A percentile compares a stretch with the other conserved stretches of the same genome.
phyloP scores from a whole-genome alignment of 768 basidiomycete species.

The Trametes villosa region DNA sequence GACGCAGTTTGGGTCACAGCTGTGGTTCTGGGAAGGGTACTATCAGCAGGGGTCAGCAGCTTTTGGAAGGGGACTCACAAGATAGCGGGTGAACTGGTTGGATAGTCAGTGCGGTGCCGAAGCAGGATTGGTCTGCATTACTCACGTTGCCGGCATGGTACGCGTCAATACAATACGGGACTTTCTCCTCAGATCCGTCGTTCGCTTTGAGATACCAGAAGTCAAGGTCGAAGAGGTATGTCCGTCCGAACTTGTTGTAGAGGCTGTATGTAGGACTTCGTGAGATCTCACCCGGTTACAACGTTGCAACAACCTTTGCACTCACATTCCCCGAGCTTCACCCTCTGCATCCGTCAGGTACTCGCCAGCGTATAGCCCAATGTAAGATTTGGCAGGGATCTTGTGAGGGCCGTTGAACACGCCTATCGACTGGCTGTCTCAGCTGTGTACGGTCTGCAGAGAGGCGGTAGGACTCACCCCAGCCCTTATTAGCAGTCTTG shows the following conservation, averaged over 20 bases:
- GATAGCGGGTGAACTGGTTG: conserved; percentile 84
- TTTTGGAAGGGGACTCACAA: conserved; percentile 52
- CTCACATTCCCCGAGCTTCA: conserved; percentile 69
- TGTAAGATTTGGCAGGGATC: conserved; percentile 69
- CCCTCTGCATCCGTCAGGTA: conserved; percentile 69
- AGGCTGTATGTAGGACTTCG: conserved; percentile 45
- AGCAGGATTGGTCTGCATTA: conserved; percentile 11
- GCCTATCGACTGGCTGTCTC: conserved; percentile 45
- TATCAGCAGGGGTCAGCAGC: background rate
- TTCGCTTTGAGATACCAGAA: conserved; percentile 62
- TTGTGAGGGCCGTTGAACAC: conserved; percentile 68
- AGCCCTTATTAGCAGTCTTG: conserved; percentile 80
- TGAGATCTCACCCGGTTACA: background rate
- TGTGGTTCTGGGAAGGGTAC: conserved; percentile 76
- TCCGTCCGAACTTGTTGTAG: conserved; percentile 76
- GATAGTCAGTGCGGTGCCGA: background rate
- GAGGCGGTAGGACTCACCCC: conserved; percentile 58
- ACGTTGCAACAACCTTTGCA: too few species aligned
- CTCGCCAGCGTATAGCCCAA: conserved; percentile 89
- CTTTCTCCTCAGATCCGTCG: conserved; percentile 40
- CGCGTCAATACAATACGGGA: conserved; percentile 84
- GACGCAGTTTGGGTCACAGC: conserved; percentile 83
- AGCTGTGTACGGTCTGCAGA: background rate
- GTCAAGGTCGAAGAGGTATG: conserved; percentile 84
- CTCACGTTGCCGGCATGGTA: conserved; percentile 86